phyloP scores from a whole-genome alignment of 164 flowering plant genomes.

The Taxillus chinensis region DNA sequence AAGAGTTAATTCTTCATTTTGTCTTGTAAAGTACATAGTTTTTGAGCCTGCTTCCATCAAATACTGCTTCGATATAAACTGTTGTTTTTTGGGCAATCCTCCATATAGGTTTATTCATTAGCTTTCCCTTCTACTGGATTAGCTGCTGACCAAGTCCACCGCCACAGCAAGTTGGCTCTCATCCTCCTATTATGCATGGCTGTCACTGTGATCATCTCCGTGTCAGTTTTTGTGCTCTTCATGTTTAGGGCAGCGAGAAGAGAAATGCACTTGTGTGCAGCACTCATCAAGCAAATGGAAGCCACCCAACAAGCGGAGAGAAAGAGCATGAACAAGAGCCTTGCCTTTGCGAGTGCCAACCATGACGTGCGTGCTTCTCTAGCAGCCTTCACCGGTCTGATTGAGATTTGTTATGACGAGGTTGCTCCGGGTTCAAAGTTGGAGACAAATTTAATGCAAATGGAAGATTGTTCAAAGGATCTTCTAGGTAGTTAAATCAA shows the following conservation, averaged over 20 bases:
- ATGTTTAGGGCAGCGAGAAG: conserved; percentile 24
- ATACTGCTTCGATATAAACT: background rate
- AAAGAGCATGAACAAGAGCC: conserved; percentile 64
- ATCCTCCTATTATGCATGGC: conserved; percentile 21
- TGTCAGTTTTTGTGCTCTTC: conserved; percentile 18
- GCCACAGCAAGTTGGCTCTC: conserved; percentile 10
- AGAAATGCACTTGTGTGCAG: conserved; percentile 33
- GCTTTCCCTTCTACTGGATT: conserved; percentile 22
- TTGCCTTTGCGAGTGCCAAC: conserved; percentile 65
- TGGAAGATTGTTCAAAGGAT: conserved; percentile 38
- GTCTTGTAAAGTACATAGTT: background rate
- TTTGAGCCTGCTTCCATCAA: background rate
- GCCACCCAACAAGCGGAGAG: conserved; percentile 80
- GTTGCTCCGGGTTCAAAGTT: conserved; percentile 31
- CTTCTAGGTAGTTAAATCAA: conserved; percentile 34
- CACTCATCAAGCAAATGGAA: conserved; percentile 64
- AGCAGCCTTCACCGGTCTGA: conserved; percentile 48
- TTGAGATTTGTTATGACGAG: conserved; percentile 24
- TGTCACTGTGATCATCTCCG: conserved; percentile 12
- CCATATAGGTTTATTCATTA: conserved; percentile 32
- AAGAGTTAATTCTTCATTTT: conserved; percentile 11
- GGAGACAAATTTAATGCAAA: conserved; percentile 28
- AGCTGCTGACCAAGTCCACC: conserved; percentile 13
- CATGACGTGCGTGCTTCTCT: conserved; percentile 73
- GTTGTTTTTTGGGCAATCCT: background rate